Evolutionary conservation across 2,329 filamentous ascomycete species (phyloP), one percentile per base, ranked within the genome.

Genomic region (Clarireedia monteithiana): DNA sequence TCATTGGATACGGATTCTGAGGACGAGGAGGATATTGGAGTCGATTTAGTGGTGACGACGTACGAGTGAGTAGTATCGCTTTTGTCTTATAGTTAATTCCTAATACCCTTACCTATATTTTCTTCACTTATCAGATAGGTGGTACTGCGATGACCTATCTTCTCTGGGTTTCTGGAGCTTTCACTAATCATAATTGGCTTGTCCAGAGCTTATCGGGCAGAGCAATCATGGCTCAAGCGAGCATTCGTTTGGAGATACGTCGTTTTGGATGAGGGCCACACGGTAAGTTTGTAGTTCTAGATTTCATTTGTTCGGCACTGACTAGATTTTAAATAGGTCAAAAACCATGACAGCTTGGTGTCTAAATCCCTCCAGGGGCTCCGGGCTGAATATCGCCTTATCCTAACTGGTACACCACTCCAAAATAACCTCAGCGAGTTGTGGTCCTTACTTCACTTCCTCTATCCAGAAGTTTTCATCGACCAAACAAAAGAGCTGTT

Each of bases 371-470:
- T 70, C 20, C 68, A 70, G 48, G 68, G 69, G 1, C 47, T 71
- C 17, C 62, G 66, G 39, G 67, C 69, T 2, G 69, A 71, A 50
- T 71, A 68, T 50, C 64, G 69, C 10, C 59, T 71, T 7, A 67
- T 71, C 14, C 56, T 71, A 6, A 70, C 68, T 4, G 69, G 75
- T 2, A 84, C 81, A 0, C 81, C 80, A 0, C 69, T 83, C 0
- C 81, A 83, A 58, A 84, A 83, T 58, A 78, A 84, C 53, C 67
- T 84, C 0, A 68, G 70, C 2, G 80, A 83, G 63, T 70, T 82
- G 58, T 83, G 80, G 80, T 75, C 78, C 0, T 67, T 83, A 1
- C 68, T 83, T 0, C 76, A 79, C 50, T 83, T 78, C 77, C 70
- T 83, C 0, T 80, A 78, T 44, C 79, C 79, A 0, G 77, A 82